Evolutionary conservation across 2,329 filamentous ascomycete genomes (phyloP).

Genomic region (Phaeosphaeriaceae sp.): DNA sequence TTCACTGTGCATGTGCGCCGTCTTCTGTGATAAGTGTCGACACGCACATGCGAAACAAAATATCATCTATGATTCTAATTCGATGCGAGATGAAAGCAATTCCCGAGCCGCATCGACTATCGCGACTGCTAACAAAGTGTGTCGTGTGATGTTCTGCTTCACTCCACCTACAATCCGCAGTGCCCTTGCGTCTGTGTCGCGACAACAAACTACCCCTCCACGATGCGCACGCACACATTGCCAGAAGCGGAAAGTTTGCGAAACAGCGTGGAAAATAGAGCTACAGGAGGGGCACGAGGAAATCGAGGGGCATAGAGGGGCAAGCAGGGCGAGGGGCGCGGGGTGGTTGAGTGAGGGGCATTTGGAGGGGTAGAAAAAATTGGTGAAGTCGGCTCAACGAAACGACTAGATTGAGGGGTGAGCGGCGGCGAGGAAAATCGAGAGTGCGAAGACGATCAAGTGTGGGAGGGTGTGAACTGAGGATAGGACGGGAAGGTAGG

Average conservation of each 20-base stretch:
- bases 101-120: no score
- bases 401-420: not conserved
- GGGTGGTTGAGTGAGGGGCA: slow-evolving; percentile 16
- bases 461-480: no score
- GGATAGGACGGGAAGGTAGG: not conserved
- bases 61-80: no score
- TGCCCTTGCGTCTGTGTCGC: not conserved
- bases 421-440: no score
- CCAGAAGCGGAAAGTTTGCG: slow-evolving; percentile 7
- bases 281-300: slow-evolving; percentile 25
- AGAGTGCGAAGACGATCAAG: no score
- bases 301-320: slow-evolving; percentile 13
- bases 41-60: no score
- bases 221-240: slow-evolving; percentile 3
- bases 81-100: no score
- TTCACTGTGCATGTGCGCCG: no score
- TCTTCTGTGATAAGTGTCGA: no score
- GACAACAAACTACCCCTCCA: not conserved
- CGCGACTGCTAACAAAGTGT: not conserved
- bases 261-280: slow-evolving; percentile 14
- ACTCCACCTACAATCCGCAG: not conserved
- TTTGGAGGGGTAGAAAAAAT: slow-evolving; percentile 1
- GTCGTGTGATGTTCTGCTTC: not conserved
- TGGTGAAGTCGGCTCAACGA: not conserved
- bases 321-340: slow-evolving; percentile 7